Evolutionary conservation across 2,329 filamentous ascomycete species (phyloP), one percentile per base, ranked within the genome.

Genomic region (Acrodontium crateriforme): DNA sequence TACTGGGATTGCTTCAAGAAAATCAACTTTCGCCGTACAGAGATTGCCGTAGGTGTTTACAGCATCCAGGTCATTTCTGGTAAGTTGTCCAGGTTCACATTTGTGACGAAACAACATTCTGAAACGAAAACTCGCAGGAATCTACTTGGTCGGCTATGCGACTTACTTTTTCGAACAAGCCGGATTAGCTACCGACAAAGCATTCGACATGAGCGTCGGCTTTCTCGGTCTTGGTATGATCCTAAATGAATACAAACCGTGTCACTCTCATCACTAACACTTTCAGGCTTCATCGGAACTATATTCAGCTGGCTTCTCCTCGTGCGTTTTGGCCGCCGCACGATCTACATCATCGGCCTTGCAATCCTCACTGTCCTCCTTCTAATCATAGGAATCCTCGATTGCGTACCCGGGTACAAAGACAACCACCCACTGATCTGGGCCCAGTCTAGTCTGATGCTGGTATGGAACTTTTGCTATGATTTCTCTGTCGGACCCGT

Each of bases 111-210:
- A n/a, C n/a, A n/a, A n/a, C n/a, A n/a, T n/a, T n/a, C n/a, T n/a
- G n/a, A n/a, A n/a, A n/a, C n/a, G n/a, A n/a, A n/a, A n/a, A n/a
- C 20, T 22, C 4, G 13, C 10, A 5, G 20, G 20, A 10, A 22
- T 58, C 23, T 55, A 49, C 28, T 40, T 62, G 28, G 54, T 60
- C 5, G 56, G 56, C 16, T 62, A 58, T 38, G 51, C 53, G 4
- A 60, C 55, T 3, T 65, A 64, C 42, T 65, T 65, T 49, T 63
- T 65, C 45, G 44, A 61, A 26, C 54, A 54, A 5, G 58, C 58
- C 4, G 59, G 59, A 2, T 36, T 57, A 22, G 38, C 45, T 5
- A 52, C 56, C 19, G 39, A 48, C 6, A 36, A 56, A 25, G 56
- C 58, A 2, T 58, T 56, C 42, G 42, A 42, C 24, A 53, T 62